Evolutionary conservation across 495 filamentous ascomycete species (phyloP), one percentile per base, ranked within the genome.

Genomic region (Evansstolkia leycettana): DNA sequence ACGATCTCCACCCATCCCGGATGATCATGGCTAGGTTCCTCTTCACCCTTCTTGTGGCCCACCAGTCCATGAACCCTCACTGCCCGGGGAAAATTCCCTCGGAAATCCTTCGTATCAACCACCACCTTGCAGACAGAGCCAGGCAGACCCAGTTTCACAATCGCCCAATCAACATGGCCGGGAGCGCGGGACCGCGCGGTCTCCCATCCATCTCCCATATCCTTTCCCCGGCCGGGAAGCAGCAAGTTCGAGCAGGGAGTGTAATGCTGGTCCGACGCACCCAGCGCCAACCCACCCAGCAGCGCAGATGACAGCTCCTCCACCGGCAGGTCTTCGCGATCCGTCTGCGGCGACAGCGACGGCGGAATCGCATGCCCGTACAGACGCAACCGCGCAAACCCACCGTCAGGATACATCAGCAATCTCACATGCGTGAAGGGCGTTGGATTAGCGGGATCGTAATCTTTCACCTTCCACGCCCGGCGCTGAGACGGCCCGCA

Each of bases 141-240:
- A 11, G 71, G 65, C 1, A 77, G 69, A 5, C 87, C 87, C 15
- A 95, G 71, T 42, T 72, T 70, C 34, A 92, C 68, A 41, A 94
- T 77, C 7, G 78, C 70, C 87, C 88, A 94, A 58, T 95, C 88
- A 13, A 82, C 63, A 57, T 95, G 88, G 8, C 72, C 80, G 45
- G 75, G 74, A 15, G 68, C 75, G 16, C 88, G 60, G 19, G 79
- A 85, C 25, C 88, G 72, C 35, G 80, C 77, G 8, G 87, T 95
- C 60, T 95, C 87, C 87, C 88, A 95, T 2, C 88, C 88, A 54
- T 93, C 87, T 19, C 86, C 82, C 86, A 94, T 94, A 57, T 95
- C 79, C 51, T 79, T 75, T 5, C 88, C 88, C 17, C 88, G 68
- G 2, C 86, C 86, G 2, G 88, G 87, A 9, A 94, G 63, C 10